Percentiles rank a stretch among this genome's conserved stretches.
phyloP scores from a whole-genome alignment of 2,329 filamentous ascomycete genomes.

The Lachnellula subtilissima region DNA sequence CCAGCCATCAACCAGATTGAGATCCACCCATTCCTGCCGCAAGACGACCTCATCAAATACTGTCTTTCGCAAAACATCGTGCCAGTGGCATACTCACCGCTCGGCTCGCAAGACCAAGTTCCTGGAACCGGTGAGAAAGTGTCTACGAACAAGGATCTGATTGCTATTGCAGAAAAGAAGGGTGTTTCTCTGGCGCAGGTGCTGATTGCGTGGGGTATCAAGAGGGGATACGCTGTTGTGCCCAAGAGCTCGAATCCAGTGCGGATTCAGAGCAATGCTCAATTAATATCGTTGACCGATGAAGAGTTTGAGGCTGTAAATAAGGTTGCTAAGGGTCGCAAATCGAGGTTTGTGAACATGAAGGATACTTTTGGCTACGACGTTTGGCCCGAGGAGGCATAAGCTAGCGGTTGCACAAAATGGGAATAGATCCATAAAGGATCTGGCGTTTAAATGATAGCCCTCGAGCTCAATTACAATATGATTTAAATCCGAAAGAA shows the following conservation, averaged over 20 bases:
- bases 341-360: constrained; percentile 75
- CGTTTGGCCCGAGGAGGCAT: constrained; percentile 57
- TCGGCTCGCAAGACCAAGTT: constrained; percentile 59
- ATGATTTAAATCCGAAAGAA: not conserved
- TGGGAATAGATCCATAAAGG: not conserved
- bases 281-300: constrained; percentile 58
- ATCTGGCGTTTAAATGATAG: not conserved
- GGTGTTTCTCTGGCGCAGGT: constrained; percentile 56
- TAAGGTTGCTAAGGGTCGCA: constrained; percentile 58
- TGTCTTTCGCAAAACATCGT: constrained; percentile 66
- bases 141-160: constrained; percentile 55
- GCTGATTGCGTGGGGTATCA: constrained; percentile 67
- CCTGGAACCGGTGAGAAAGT: constrained; percentile 64
- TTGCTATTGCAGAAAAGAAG: constrained; percentile 60
- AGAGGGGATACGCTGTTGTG: constrained; percentile 64
- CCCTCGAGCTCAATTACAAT: not conserved
- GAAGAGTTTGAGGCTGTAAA: constrained; percentile 56
- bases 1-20: constrained; percentile 56
- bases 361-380: constrained; percentile 75
- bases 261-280: constrained; percentile 65
- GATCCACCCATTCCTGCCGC: constrained; percentile 67
- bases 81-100: constrained; percentile 67
- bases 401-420: not conserved
- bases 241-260: constrained; percentile 67
- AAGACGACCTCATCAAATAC: constrained; percentile 66